Percentiles rank a stretch among this genome's conserved stretches.
phyloP scores from a whole-genome alignment of 129 eudicot species.

The Apium graveolens region DNA sequence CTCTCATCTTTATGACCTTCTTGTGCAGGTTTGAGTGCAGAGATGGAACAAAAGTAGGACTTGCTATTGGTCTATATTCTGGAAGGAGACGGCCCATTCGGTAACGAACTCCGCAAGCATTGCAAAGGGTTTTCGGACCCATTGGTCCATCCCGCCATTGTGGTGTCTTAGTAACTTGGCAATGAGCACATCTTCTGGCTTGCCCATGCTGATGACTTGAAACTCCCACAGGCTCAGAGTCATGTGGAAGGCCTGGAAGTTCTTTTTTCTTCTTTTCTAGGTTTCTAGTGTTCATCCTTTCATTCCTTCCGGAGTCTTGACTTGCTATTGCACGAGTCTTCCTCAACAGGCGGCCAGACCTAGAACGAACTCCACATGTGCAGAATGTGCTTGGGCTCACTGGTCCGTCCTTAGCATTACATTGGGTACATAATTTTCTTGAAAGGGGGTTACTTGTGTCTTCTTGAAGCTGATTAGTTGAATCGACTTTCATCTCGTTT shows the following conservation, averaged over 20 bases:
- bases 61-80: slow-evolving; percentile 22
- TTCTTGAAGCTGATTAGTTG: neutral
- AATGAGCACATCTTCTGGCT: neutral
- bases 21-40: slow-evolving; percentile 23
- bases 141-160: slow-evolving; percentile 9
- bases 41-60: slow-evolving; percentile 23
- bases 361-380: slow-evolving; percentile 1
- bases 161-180: neutral
- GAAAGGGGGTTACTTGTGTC: neutral
- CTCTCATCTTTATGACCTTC: slow-evolving; percentile 22
- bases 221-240: neutral
- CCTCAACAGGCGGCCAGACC: neutral
- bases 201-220: neutral
- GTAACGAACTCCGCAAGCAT: slow-evolving; percentile 11
- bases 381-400: neutral
- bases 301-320: neutral
- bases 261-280: slow-evolving; percentile 18
- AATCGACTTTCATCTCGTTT: neutral
- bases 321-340: neutral
- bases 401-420: neutral
- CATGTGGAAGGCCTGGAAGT: neutral
- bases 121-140: slow-evolving; percentile 2
- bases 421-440: neutral
- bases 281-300: slow-evolving; percentile 2
- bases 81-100: slow-evolving; percentile 6